A percentile compares a stretch with the other conserved stretches of the same genome.
Evolutionary conservation across 352 stramenopile species (phyloP).

Genomic region (Phytophthora fragariae): DNA sequence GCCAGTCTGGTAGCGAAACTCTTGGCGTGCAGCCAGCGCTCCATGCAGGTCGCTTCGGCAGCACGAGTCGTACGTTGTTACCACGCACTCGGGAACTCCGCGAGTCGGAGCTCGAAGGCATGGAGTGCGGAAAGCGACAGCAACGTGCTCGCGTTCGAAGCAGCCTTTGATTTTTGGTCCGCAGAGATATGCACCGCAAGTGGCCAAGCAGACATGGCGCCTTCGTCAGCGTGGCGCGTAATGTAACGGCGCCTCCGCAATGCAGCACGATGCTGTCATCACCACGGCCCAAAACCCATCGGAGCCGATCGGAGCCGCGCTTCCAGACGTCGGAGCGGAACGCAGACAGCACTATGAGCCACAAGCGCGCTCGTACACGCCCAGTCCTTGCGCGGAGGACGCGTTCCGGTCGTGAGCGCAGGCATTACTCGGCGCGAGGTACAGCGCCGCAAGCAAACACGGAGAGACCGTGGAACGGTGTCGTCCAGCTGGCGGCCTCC

Average conservation of each 20-base stretch:
- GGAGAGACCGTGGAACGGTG: conserved; percentile 31
- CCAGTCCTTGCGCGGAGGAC: conserved; percentile 18
- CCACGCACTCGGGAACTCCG: neutral
- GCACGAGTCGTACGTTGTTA: neutral
- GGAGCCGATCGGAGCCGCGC: conserved; percentile 3
- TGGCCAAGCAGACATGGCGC: conserved; percentile 4
- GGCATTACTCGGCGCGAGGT: conserved; percentile 25
- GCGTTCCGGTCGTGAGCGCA: conserved; percentile 31
- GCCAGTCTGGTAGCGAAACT: neutral
- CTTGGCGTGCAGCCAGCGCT: neutral
- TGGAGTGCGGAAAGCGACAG: neutral
- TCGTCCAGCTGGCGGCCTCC: conserved; percentile 32
- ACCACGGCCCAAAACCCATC: neutral
- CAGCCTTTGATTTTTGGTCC: neutral
- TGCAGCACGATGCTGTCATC: neutral
- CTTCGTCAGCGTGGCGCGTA: neutral
- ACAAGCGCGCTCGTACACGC: conserved; percentile 27
- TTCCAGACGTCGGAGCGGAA: conserved; percentile 16
- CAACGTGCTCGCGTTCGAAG: neutral
- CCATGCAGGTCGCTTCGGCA: neutral
- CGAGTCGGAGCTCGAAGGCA: neutral
- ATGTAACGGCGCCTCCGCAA: conserved; percentile 8
- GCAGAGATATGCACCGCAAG: neutral
- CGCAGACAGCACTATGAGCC: conserved; percentile 23
- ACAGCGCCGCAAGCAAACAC: conserved; percentile 6